Percentiles rank a stretch among this genome's conserved stretches.
Evolutionary conservation across 805 yeast species (phyloP).

Genomic region (Scheffersomyces ergatensis): DNA sequence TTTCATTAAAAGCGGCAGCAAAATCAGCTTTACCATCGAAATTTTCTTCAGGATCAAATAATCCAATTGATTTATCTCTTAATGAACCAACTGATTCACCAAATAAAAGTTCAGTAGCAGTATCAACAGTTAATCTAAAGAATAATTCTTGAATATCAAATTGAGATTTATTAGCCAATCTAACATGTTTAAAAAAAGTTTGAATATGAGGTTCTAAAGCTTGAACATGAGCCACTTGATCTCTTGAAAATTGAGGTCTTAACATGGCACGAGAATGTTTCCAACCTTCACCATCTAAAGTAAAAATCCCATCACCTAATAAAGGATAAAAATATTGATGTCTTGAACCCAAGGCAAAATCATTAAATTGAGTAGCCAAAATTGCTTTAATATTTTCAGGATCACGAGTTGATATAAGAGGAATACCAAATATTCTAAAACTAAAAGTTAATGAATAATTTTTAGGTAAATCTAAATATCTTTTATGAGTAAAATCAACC

Average conservation of each 20-base stretch:
- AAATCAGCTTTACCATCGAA: constrained; percentile 32
- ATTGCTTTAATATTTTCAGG: constrained; percentile 43
- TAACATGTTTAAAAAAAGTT: constrained; percentile 28
- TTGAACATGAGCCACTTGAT: constrained; percentile 39
- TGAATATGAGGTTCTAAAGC: constrained; percentile 40
- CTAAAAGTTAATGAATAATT: constrained; percentile 8
- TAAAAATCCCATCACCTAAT: constrained; percentile 43
- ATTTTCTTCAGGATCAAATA: constrained; percentile 8
- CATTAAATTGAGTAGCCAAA: constrained; percentile 41
- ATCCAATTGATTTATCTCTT: constrained; percentile 21
- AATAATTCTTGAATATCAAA: constrained; percentile 40
- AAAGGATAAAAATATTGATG: constrained; percentile 35
- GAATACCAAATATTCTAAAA: constrained; percentile 16
- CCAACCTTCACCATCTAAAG: constrained; percentile 43
- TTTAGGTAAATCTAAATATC: constrained; percentile 8
- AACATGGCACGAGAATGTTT: constrained; percentile 42
- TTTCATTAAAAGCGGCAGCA: constrained; percentile 30
- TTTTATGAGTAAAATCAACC: constrained; percentile 13
- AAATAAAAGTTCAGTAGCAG: constrained; percentile 41
- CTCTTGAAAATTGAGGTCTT: constrained; percentile 44
- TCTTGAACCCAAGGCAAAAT: constrained; percentile 38
- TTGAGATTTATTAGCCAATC: constrained; percentile 17
- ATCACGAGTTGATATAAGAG: constrained; percentile 26
- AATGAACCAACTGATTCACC: constrained; percentile 37
- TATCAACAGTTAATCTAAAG: constrained; percentile 38